phyloP scores from a whole-genome alignment of 768 basidiomycete species.

The Boletus rubescentipes region DNA sequence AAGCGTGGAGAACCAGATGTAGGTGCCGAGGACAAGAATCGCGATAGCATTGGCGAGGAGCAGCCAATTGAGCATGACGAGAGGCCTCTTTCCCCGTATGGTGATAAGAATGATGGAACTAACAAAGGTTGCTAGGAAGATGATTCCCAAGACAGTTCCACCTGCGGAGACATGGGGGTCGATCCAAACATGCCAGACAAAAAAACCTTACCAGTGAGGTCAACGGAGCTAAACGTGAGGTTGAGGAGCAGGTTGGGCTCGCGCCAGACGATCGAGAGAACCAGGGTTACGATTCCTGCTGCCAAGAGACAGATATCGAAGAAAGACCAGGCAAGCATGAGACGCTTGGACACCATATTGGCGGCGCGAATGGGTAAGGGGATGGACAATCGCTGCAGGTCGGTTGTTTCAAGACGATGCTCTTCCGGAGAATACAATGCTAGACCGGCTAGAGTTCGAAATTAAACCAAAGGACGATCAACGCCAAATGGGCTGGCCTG shows the following conservation, averaged over 20 bases:
- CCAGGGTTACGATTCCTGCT: conserved; percentile 65
- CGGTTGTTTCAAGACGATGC: conserved; percentile 21
- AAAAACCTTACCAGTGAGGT: conserved; percentile 56
- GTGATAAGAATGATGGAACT: conserved; percentile 71
- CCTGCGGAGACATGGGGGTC: conserved; percentile 40
- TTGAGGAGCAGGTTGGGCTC: conserved; percentile 69
- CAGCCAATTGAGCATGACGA: conserved; percentile 75
- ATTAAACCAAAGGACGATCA: conserved; percentile 58
- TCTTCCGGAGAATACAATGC: conserved; percentile 54
- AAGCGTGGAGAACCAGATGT: conserved; percentile 82
- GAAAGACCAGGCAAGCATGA: conserved; percentile 72
- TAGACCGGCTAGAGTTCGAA: conserved; percentile 42
- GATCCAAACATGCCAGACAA: background rate
- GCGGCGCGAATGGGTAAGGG: background rate
- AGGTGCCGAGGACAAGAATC: conserved; percentile 63
- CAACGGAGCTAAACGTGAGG: conserved; percentile 56
- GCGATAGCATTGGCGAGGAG: conserved; percentile 64
- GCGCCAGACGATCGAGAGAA: conserved; percentile 72
- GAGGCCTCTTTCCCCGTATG: conserved; percentile 64
- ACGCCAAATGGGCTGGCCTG: conserved; percentile 58
- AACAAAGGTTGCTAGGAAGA: conserved; percentile 63
- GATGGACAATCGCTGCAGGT: conserved; percentile 8
- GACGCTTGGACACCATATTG: conserved; percentile 67
- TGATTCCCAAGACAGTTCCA: conserved; percentile 66
- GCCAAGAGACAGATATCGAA: conserved; percentile 68